These are phyloP conservation scores for Rhodotorula kratochvilovae DNA, from an alignment of 768 basidiomycete species.

Conservation along the genomic window DNA sequence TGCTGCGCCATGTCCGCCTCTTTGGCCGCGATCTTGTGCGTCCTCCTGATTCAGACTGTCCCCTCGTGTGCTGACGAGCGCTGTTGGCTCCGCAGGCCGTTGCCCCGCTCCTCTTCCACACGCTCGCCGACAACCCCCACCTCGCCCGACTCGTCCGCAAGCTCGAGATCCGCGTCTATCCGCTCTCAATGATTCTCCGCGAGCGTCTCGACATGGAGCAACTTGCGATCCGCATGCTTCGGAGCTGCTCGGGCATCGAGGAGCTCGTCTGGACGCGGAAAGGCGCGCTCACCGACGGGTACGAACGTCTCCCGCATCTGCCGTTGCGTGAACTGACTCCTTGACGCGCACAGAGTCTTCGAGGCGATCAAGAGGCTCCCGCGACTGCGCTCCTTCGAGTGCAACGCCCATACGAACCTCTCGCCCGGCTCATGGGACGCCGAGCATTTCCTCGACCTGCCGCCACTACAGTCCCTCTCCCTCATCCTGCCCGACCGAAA, in stretches of 20 bases:
- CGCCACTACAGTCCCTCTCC: constrained; percentile 19
- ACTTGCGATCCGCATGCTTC: constrained; percentile 15
- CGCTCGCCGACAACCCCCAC: constrained; percentile 4
- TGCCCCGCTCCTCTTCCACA: constrained; percentile 5
- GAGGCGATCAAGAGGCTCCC: constrained; percentile 23
- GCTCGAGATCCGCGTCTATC: constrained; percentile 35
- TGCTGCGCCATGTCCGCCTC: constrained; percentile 19
- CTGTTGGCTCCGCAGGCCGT: neutral
- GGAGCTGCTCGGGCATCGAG: constrained; percentile 6
- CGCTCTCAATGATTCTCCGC: constrained; percentile 11
- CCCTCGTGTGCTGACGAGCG: neutral
- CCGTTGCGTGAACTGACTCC: neutral
- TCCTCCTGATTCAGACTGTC: no score
- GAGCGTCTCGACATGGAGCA: constrained; percentile 15
- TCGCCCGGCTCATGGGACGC: constrained; percentile 28
- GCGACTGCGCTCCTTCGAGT: constrained; percentile 15
- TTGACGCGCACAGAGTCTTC: neutral
- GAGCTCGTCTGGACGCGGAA: constrained; percentile 35
- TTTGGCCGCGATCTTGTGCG: constrained; percentile 32
- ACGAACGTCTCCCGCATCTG: neutral
- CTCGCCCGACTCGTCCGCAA: constrained; percentile 18
- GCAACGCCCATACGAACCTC: constrained; percentile 32
- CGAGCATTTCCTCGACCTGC: constrained; percentile 22
- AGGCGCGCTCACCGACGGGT: constrained; percentile 29
- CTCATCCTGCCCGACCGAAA: constrained; percentile 35